Evolutionary conservation across 495 filamentous ascomycete species (phyloP).

Genomic region (Elaphomyces granulatus): DNA sequence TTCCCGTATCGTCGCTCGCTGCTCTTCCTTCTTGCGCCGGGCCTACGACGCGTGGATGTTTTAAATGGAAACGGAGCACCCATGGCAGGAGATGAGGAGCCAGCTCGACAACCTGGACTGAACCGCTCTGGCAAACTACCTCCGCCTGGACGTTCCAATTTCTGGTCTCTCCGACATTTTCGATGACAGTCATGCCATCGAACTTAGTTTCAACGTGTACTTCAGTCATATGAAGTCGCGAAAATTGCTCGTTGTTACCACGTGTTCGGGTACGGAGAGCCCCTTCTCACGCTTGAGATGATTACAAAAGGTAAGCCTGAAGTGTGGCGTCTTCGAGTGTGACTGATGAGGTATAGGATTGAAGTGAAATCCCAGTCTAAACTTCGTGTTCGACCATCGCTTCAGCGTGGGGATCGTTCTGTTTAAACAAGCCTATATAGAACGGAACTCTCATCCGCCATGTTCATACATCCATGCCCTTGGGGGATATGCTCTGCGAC

Average conservation of each 20-base stretch:
- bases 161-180: conserved; percentile 36
- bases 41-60: too few species aligned
- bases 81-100: too few species aligned
- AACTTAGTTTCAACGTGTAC: conserved; percentile 20
- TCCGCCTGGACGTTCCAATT: too few species aligned
- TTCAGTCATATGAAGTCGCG: conserved; percentile 24
- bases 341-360: not conserved
- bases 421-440: conserved; percentile 70
- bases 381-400: conserved; percentile 42
- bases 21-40: too few species aligned
- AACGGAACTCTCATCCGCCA: conserved; percentile 50
- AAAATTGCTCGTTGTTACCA: conserved; percentile 50
- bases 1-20: too few species aligned
- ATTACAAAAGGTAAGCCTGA: conserved; percentile 28
- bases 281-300: conserved; percentile 55
- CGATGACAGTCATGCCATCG: conserved; percentile 29
- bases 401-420: conserved; percentile 72
- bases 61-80: too few species aligned
- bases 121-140: too few species aligned
- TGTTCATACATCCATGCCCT: too few species aligned
- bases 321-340: not conserved
- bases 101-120: too few species aligned
- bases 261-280: conserved; percentile 74
- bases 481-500: too few species aligned
- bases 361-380: not conserved